Conservation (phyloP, 176 grass and related monocot species). For the Zoysia pacifica region DNA sequence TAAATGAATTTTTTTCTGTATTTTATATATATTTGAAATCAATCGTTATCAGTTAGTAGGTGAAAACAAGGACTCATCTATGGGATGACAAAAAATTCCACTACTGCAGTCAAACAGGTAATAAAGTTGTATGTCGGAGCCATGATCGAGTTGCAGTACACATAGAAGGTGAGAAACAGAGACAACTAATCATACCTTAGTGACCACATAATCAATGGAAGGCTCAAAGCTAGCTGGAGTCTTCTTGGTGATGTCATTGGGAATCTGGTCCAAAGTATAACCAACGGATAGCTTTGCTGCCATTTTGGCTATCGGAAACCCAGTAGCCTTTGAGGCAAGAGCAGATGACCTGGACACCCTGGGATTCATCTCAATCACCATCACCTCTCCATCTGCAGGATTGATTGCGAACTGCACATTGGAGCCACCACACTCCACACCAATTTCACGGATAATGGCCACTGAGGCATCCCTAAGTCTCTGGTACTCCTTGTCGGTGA, state of each 20-base stretch:
- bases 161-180: conserved; percentile 21
- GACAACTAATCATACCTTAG: conserved; percentile 58
- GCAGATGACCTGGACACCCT: conserved; percentile 95
- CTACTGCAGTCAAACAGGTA: background rate
- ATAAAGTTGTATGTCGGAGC: background rate
- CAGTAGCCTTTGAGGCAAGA: conserved; percentile 85
- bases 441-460: conserved; percentile 96
- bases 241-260: conserved; percentile 99
- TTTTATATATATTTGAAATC: background rate
- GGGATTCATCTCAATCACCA: conserved; percentile 99
- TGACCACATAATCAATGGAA: conserved; percentile 98
- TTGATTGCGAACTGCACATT: conserved; percentile 96
- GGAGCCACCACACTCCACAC: conserved; percentile 94
- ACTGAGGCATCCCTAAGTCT: conserved; percentile 76
- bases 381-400: conserved; percentile 88
- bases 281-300: conserved; percentile 92
- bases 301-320: conserved; percentile 98
- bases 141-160: background rate
- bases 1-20: background rate
- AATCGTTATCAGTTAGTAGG: background rate
- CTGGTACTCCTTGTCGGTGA: conserved; percentile 98
- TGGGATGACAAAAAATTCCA: background rate
- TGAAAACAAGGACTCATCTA: background rate
- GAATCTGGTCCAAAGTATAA: conserved; percentile 95
- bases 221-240: conserved; percentile 99